phyloP scores from a whole-genome alignment of 1,139 yeast species.

The Debaryomycetaceae sp. region DNA sequence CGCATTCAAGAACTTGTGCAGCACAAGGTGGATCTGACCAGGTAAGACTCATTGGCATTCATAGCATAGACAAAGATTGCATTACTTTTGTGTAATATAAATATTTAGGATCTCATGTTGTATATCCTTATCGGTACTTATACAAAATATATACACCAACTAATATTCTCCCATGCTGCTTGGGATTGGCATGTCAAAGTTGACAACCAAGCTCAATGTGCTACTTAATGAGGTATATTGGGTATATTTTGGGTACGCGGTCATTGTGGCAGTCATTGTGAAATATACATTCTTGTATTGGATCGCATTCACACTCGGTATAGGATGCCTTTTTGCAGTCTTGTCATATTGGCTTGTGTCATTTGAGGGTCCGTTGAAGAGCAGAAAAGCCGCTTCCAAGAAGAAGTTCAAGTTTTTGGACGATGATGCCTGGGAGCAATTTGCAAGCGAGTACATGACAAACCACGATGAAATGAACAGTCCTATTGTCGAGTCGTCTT shows the following conservation, averaged over 20 bases:
- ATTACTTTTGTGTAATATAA: neutral
- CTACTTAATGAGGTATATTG: neutral
- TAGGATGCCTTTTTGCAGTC: constrained; percentile 1
- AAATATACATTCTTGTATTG: constrained; percentile 1
- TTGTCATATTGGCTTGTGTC: constrained; percentile 8
- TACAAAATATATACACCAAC: too few relatives aligned
- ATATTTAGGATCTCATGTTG: neutral
- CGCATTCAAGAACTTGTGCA: too few relatives aligned
- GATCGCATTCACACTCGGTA: constrained; percentile 6
- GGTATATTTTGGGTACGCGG: neutral
- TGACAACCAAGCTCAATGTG: neutral
- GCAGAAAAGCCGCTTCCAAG: neutral
- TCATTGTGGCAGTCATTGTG: neutral
- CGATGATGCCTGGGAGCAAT: constrained; percentile 20
- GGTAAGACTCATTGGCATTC: neutral
- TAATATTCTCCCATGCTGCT: too few relatives aligned
- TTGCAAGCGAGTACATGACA: neutral
- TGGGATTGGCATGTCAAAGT: neutral
- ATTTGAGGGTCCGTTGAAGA: constrained; percentile 4
- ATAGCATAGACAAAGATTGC: neutral
- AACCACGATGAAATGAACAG: constrained; percentile 3
- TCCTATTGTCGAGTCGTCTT: constrained; percentile 48
- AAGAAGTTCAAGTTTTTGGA: constrained; percentile 24
- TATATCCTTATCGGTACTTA: neutral
- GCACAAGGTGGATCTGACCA: too few relatives aligned